These are phyloP conservation scores for Talaromyces stipitatus DNA, from an alignment of 495 filamentous ascomycete genomes.

Conservation along the genomic window DNA sequence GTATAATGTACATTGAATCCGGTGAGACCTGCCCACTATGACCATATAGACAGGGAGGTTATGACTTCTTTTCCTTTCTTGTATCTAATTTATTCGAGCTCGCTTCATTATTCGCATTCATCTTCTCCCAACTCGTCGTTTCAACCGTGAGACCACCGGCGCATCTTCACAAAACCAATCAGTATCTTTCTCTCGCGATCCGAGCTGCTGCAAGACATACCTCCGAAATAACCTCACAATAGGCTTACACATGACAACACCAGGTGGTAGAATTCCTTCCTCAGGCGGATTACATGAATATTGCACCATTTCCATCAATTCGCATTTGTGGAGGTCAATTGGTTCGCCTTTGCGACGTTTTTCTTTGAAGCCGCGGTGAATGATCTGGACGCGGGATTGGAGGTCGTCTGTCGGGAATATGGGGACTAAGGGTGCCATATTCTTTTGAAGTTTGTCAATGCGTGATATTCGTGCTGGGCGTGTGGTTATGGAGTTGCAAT, in stretches of 20 bases:
- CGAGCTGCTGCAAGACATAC: slow-evolving; percentile 38
- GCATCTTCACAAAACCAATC: slow-evolving; percentile 48
- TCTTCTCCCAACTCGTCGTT: slow-evolving; percentile 41
- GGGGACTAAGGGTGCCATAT: slow-evolving; percentile 39
- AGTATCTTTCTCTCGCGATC: neutral
- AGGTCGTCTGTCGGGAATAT: slow-evolving; percentile 31
- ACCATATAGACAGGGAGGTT: neutral
- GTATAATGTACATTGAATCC: neutral
- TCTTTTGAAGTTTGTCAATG: neutral
- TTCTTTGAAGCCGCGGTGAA: slow-evolving; percentile 33
- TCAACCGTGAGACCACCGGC: slow-evolving; percentile 69
- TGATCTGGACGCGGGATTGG: slow-evolving; percentile 33
- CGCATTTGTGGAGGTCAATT: slow-evolving; percentile 59
- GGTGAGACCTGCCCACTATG: neutral
- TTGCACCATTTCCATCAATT: slow-evolving; percentile 71
- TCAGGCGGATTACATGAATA: slow-evolving; percentile 65
- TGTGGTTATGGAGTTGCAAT: neutral
- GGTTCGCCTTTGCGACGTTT: slow-evolving; percentile 35
- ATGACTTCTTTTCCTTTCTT: neutral
- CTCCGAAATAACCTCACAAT: slow-evolving; percentile 70
- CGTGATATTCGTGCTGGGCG: neutral
- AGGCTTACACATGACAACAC: slow-evolving; percentile 61
- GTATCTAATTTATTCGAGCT: neutral
- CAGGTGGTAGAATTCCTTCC: slow-evolving; percentile 44
- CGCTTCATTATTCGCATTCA: neutral